Evolutionary conservation across 164 flowering plant genomes (phyloP).

Genomic region (Piper betle): DNA sequence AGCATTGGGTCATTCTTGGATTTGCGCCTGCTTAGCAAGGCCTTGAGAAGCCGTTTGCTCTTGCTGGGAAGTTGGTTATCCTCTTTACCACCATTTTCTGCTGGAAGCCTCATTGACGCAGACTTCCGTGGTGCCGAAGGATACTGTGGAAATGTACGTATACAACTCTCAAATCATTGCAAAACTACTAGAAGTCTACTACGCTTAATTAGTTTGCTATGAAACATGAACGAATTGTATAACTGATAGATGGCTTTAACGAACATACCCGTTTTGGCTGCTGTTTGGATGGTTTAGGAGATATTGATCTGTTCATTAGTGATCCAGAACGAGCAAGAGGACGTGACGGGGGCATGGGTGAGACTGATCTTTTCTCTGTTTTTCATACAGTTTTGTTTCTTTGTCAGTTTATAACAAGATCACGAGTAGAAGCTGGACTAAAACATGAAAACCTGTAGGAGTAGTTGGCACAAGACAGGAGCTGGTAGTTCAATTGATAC

Average conservation of each 20-base stretch:
- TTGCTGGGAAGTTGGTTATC: slow-evolving; percentile 47
- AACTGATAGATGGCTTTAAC: neutral
- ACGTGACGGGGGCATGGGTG: slow-evolving; percentile 39
- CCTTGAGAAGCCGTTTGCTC: slow-evolving; percentile 61
- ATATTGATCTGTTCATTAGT: slow-evolving; percentile 27
- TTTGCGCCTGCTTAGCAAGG: slow-evolving; percentile 63
- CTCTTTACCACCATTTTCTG: slow-evolving; percentile 39
- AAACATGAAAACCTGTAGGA: neutral
- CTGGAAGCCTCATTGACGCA: slow-evolving; percentile 45
- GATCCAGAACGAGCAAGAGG: slow-evolving; percentile 65
- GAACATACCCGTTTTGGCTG: slow-evolving; percentile 29
- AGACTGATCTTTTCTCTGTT: slow-evolving; percentile 47
- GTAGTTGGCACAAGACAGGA: neutral
- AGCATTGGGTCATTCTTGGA: slow-evolving; percentile 60
- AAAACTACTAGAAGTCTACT: too few relatives aligned
- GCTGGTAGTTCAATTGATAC: slow-evolving; percentile 3
- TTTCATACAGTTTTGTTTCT: neutral
- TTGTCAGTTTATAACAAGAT: neutral
- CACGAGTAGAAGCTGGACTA: too few relatives aligned
- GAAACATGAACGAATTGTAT: neutral
- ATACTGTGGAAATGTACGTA: slow-evolving; percentile 24
- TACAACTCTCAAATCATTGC: neutral
- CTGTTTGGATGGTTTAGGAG: slow-evolving; percentile 25
- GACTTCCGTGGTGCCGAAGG: slow-evolving; percentile 57
- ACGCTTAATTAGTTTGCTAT: neutral